Evolutionary conservation across 2,329 filamentous ascomycete species (phyloP), one percentile per base, ranked within the genome.

Genomic region (Ophiostoma ulmi): DNA sequence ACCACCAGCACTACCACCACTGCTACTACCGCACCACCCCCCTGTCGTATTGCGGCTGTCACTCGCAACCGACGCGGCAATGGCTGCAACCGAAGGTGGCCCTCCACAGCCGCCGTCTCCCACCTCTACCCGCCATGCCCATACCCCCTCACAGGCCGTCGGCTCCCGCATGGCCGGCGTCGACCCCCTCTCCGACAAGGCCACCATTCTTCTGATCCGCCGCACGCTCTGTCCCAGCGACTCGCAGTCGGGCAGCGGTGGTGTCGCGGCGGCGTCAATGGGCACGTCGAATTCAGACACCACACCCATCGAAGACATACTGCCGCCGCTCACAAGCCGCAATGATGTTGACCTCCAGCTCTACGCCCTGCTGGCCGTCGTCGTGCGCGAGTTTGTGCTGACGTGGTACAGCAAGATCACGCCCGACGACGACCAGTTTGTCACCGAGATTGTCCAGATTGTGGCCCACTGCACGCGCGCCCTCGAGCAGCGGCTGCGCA

Each of bases 381-480:
- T 98, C 73, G 84, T 97, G 76, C 89, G 91, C 76, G 93, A 97
- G 74, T 97, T 93, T 78, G 91, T 99, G 52, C 90, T 95, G 79
- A 89, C 88, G 41, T 99, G 95, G 95, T 99, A 99, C 82, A 85
- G 84, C 74, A 94, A 90, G 79, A 95, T 99, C 79, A 97, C 94
- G 1, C 88, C 93, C 3, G 94, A 99, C 80, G 91, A 94, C 80
- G 91, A 94, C 78, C 85, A 88, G 14, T 96, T 99, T 77, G 89
- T 95, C 72, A 90, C 91, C 75, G 94, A 97, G 81, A 86, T 97
- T 71, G 85, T 98, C 70, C 92, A 93, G 77, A 90, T 97, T 74
- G 91, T 98, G 76, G 95, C 94, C 58, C 94, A 98, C 80, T 95
- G 92, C 79, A 97, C 93, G 58, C 86, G 92, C 71, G 92, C 90